phyloP scores from a whole-genome alignment of 371 early-diverging fungal species.

The Gilbertella persicaria region DNA sequence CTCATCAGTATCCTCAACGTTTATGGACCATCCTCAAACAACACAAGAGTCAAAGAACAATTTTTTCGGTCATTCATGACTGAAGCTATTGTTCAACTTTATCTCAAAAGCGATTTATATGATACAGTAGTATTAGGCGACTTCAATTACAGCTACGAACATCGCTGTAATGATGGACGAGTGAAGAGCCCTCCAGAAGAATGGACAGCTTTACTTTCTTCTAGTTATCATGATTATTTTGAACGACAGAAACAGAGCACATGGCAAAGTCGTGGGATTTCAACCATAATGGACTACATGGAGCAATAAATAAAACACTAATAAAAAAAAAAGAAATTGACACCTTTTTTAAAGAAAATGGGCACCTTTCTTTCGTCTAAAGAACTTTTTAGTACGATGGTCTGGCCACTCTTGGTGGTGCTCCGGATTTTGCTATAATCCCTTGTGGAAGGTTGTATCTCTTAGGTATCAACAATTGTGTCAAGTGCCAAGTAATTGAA shows the following conservation, averaged over 20 bases:
- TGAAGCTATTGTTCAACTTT: background rate
- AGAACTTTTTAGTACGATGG: too few species aligned
- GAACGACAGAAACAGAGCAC: background rate
- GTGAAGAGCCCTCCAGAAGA: background rate
- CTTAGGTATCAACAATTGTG: too few species aligned
- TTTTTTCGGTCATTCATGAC: background rate
- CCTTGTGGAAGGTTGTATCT: background rate
- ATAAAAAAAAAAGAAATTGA: background rate
- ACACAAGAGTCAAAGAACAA: background rate
- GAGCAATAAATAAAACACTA: too few species aligned
- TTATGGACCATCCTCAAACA: background rate
- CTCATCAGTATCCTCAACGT: background rate
- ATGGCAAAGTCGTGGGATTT: background rate
- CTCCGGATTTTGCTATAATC: too few species aligned
- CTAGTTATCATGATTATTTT: background rate
- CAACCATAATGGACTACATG: background rate
- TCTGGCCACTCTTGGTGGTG: too few species aligned
- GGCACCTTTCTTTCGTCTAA: too few species aligned
- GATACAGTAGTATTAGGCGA: background rate
- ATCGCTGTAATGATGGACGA: background rate
- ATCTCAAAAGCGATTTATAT: too few species aligned
- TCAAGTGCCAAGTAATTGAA: too few species aligned
- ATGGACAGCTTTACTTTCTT: background rate
- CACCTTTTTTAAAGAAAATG: background rate
- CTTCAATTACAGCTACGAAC: conserved; percentile 1